These are phyloP conservation scores for Agaricus subrufescens DNA, from an alignment of 768 basidiomycete genomes.

Conservation along the genomic window DNA sequence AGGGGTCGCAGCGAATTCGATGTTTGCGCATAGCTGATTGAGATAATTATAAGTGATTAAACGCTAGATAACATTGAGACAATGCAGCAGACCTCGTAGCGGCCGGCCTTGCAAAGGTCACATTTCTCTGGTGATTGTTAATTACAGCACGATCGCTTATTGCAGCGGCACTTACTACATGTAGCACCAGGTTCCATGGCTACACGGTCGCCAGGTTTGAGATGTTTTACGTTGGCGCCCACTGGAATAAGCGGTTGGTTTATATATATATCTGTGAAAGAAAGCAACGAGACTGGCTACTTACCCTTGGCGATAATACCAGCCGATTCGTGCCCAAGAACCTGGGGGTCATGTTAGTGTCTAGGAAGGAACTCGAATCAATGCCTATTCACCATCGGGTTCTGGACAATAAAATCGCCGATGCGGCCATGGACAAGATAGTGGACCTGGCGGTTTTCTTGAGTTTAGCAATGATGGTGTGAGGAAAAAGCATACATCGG, in stretches of 20 bases:
- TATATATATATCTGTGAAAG: neutral
- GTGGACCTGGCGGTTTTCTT: constrained; percentile 48
- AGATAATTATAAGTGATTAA: neutral
- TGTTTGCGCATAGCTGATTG: constrained; percentile 73
- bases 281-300: neutral
- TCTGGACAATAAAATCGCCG: constrained; percentile 73
- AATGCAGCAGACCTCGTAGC: constrained; percentile 61
- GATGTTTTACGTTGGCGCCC: constrained; percentile 67
- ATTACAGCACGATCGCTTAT: neutral
- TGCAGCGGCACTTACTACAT: constrained; percentile 46
- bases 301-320: constrained; percentile 70
- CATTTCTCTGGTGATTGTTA: constrained; percentile 44
- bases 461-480: neutral
- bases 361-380: neutral
- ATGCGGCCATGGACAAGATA: constrained; percentile 77
- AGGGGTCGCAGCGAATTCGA: constrained; percentile 90
- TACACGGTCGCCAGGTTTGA: constrained; percentile 83
- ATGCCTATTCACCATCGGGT: constrained; percentile 63
- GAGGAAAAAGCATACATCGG: constrained; percentile 54
- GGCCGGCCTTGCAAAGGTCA: constrained; percentile 78
- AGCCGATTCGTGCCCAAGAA: constrained; percentile 91
- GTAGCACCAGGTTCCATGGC: constrained; percentile 89
- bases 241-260: constrained; percentile 34
- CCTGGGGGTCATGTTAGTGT: constrained; percentile 34
- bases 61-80: constrained; percentile 27